Evolutionary conservation across 140 eudicot genomes (phyloP), one percentile per base, ranked within the genome.

Genomic region (Artemisia princeps): DNA sequence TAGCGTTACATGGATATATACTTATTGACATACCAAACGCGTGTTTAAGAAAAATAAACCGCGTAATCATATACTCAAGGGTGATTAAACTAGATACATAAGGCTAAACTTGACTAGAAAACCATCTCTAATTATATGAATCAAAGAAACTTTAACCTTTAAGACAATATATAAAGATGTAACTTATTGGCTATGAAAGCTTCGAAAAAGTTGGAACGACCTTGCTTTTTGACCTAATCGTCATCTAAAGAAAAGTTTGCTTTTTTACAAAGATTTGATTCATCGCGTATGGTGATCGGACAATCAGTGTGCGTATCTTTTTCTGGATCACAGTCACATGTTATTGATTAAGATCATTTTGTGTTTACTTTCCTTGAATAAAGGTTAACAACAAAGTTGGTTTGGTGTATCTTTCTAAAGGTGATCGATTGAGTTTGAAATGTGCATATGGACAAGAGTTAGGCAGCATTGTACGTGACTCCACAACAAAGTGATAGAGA

Each of bases 401-500:
- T 50, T 62, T 62, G 67, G 28, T 8, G 42, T 33, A 63, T 63
- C 55, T 44, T 44, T 11, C 37, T 19, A 15, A 20, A 48, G 11
- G 48, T 17, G 40, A 63, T 45, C 19, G 40, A 63, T 45, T 63
- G 40, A 63, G 48, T 45, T 63, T 45, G 68, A 63, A 13, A 63
- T 0, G 10, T 17, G 55, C 55, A 45, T n/a, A 63, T 11, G 45
- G 68, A 63, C 68, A 63, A 63, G 68, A 63, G 53, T 63, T 63
- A 44, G 68, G 68, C 68, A 60, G 2, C 12, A 14, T 26, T 30
- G 28, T 37, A 9, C 16, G 30, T 62, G 16, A 12, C 17, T 42
- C 15, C 10, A 19, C 28, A 42, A 37, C 65, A 60, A 60, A 40
- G 54, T 30, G 40, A 19, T 12, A 1, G n/a, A 55, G 28, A 23